Evolutionary conservation across 1,139 yeast genomes (phyloP).

Genomic region (Suhomyces taliae): DNA sequence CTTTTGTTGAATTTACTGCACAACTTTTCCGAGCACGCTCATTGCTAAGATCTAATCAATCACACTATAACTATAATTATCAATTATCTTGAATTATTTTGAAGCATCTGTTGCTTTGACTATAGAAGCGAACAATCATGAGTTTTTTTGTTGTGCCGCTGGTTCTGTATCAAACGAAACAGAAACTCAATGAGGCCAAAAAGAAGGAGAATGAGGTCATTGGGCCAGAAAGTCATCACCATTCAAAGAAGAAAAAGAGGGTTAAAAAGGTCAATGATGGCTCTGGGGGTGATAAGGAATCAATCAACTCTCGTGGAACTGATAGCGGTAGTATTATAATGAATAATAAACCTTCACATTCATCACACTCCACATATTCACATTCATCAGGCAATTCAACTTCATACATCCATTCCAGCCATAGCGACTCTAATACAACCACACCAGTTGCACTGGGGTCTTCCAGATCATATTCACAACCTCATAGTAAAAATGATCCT

Average conservation of each 20-base stretch:
- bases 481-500: constrained; percentile 1
- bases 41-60: too few relatives aligned
- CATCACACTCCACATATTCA: constrained; percentile 6
- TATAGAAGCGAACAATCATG: constrained; percentile 8
- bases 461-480: background rate
- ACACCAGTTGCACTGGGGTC: background rate
- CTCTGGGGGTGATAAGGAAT: constrained; percentile 1
- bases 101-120: background rate
- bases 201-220: constrained; percentile 8
- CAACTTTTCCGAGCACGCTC: too few relatives aligned
- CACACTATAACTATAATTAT: too few relatives aligned
- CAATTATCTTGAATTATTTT: too few relatives aligned
- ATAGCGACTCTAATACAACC: constrained; percentile 1
- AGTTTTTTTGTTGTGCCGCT: constrained; percentile 19
- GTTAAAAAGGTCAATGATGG: constrained; percentile 9
- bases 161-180: constrained; percentile 20
- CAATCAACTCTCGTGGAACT: constrained; percentile 2
- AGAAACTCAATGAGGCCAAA: constrained; percentile 16
- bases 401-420: background rate
- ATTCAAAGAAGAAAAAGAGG: constrained; percentile 14
- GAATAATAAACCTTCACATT: constrained; percentile 5
- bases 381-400: constrained; percentile 2
- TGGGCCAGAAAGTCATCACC: background rate
- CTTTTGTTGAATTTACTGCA: too few relatives aligned
- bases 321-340: constrained; percentile 3